A percentile compares a stretch with the other conserved stretches of the same genome.
These are phyloP conservation scores for Kodamaea restingae DNA, from an alignment of 805 yeast genomes.

Conservation along the genomic window DNA sequence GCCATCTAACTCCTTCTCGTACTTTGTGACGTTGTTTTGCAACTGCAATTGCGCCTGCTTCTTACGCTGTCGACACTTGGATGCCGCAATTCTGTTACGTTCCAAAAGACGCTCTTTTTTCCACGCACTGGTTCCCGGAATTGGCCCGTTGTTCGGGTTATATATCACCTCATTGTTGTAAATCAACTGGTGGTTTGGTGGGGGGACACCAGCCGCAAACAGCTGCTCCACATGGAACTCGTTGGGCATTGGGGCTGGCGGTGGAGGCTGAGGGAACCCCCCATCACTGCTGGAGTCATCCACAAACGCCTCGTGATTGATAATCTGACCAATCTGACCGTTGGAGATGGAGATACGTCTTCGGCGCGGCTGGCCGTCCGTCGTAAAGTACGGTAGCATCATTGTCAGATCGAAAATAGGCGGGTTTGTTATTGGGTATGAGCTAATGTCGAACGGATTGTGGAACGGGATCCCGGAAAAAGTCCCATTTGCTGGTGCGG, in stretches of 20 bases:
- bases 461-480: conserved; percentile 20
- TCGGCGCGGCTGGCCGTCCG: conserved; percentile 37
- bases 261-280: conserved; percentile 11
- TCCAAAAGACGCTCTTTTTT: conserved; percentile 60
- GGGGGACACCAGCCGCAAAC: conserved; percentile 38
- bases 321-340: conserved; percentile 79
- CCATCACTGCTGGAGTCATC: conserved; percentile 24
- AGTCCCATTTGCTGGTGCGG: background rate
- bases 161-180: conserved; percentile 54
- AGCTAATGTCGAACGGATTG: conserved; percentile 36
- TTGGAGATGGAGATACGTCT: conserved; percentile 78
- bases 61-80: conserved; percentile 64
- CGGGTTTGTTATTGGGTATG: conserved; percentile 45
- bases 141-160: conserved; percentile 51
- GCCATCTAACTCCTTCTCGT: conserved; percentile 41
- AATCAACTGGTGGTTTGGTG: conserved; percentile 48
- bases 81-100: conserved; percentile 64
- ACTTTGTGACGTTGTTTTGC: conserved; percentile 53
- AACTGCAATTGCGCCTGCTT: conserved; percentile 65
- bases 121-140: conserved; percentile 66
- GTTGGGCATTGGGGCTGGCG: conserved; percentile 8
- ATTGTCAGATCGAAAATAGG: conserved; percentile 44
- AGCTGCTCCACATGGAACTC: background rate
- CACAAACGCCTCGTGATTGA: conserved; percentile 41
- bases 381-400: conserved; percentile 30